Conservation (phyloP, 2,329 filamentous ascomycete species). For the Phoma sp. region DNA sequence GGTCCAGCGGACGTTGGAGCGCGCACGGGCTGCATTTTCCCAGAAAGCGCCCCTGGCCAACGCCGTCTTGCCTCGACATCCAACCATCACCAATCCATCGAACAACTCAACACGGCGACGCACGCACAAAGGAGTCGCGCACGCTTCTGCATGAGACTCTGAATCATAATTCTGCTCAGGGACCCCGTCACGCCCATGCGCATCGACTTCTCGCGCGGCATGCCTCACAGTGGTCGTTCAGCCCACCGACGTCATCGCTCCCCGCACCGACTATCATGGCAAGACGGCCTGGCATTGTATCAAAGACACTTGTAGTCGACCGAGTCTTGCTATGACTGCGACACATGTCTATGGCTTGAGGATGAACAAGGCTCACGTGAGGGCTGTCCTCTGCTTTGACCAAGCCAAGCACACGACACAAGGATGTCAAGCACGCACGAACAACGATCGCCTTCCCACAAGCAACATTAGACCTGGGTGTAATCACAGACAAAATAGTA, state of each 20-base stretch:
- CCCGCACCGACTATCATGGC: conserved; percentile 7
- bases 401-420: conserved; percentile 4
- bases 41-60: conserved; percentile 14
- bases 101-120: conserved; percentile 11
- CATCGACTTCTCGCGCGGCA: conserved; percentile 5
- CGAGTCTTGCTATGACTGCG: neutral
- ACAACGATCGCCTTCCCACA: neutral
- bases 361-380: conserved; percentile 10
- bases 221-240: conserved; percentile 16
- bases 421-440: neutral
- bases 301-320: neutral
- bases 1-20: conserved; percentile 8
- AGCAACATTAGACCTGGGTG: neutral
- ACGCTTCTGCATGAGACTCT: conserved; percentile 13
- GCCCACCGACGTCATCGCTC: conserved; percentile 38
- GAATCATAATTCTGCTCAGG: neutral
- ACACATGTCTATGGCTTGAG: neutral
- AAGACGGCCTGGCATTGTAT: neutral
- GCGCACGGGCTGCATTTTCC: conserved; percentile 15
- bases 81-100: conserved; percentile 19
- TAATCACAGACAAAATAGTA: no score
- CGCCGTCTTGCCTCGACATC: conserved; percentile 21
- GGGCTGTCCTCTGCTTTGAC: conserved; percentile 1
- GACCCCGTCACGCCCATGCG: conserved; percentile 7
- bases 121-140: conserved; percentile 21